phyloP scores from a whole-genome alignment of 495 filamentous ascomycete species.

The Penicillium subrubescens region DNA sequence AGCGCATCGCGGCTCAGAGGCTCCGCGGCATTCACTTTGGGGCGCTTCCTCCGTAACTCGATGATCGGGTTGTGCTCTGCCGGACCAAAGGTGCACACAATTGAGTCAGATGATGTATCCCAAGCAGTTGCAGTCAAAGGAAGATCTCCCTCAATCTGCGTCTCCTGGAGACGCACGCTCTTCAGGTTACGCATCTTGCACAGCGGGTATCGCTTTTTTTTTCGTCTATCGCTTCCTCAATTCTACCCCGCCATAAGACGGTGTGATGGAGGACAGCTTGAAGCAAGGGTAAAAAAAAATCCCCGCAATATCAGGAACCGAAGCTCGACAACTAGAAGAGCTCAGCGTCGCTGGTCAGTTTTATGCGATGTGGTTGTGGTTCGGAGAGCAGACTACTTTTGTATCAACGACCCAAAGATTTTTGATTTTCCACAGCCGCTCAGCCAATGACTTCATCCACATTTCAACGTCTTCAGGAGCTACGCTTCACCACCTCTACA shows the following conservation, averaged over 20 bases:
- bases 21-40: slow-evolving; percentile 38
- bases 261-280: slow-evolving; percentile 12
- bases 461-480: slow-evolving; percentile 38
- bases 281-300: slow-evolving; percentile 9
- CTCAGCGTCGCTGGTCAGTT: slow-evolving; percentile 3
- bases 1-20: slow-evolving; percentile 42
- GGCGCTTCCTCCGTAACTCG: slow-evolving; percentile 57
- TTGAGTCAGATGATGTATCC: slow-evolving; percentile 70
- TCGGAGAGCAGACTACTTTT: slow-evolving; percentile 17
- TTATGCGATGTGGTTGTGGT: slow-evolving; percentile 21
- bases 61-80: slow-evolving; percentile 61
- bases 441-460: slow-evolving; percentile 56
- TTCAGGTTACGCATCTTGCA: slow-evolving; percentile 75
- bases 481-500: slow-evolving; percentile 24
- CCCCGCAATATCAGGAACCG: slow-evolving; percentile 10
- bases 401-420: slow-evolving; percentile 43
- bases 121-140: slow-evolving; percentile 73
- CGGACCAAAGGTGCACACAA: slow-evolving; percentile 77
- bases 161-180: slow-evolving; percentile 66
- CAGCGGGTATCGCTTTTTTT: slow-evolving; percentile 30
- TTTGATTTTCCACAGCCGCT: slow-evolving; percentile 46
- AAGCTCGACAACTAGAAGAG: not conserved
- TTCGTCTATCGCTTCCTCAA: slow-evolving; percentile 19
- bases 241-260: slow-evolving; percentile 48
- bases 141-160: slow-evolving; percentile 53